A percentile compares a stretch with the other conserved stretches of the same genome.
Conservation (phyloP, 306 rosid species). For the cucumber (Cucumis sativus) region DNA sequence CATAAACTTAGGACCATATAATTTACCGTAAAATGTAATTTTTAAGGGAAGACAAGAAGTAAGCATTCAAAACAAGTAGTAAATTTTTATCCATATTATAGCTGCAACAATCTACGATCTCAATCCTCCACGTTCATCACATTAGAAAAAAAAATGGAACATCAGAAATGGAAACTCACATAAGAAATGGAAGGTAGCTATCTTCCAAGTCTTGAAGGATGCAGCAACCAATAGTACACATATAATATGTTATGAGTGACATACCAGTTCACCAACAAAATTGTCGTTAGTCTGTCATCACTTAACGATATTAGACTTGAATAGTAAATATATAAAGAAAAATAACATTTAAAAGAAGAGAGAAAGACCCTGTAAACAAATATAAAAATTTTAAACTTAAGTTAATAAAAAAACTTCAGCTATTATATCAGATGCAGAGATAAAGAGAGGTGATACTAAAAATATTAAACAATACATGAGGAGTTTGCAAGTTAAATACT, state of each 20-base stretch:
- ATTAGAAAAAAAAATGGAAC: background rate
- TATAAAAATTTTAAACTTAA: background rate
- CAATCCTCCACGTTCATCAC: background rate
- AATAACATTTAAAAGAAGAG: background rate
- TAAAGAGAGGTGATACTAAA: background rate
- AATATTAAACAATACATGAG: constrained; percentile 38
- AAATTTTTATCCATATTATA: background rate
- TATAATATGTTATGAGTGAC: background rate
- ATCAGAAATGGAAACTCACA: background rate
- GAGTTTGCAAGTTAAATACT: constrained; percentile 68
- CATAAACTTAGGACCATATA: too few species aligned
- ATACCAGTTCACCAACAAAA: constrained; percentile 92
- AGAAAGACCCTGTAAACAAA: background rate
- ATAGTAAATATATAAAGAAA: background rate
- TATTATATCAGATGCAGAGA: background rate
- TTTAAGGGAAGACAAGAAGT: background rate
- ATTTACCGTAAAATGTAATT: background rate
- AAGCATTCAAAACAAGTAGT: background rate
- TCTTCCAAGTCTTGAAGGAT: background rate
- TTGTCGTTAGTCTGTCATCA: constrained; percentile 49
- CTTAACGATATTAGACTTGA: constrained; percentile 7
- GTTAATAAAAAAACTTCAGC: background rate
- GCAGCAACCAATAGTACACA: background rate
- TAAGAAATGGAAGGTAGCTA: background rate
- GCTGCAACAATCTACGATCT: background rate